A percentile compares a stretch with the other conserved stretches of the same genome.
Conservation (phyloP, 306 rosid species). For the Lathyrus sativus region DNA sequence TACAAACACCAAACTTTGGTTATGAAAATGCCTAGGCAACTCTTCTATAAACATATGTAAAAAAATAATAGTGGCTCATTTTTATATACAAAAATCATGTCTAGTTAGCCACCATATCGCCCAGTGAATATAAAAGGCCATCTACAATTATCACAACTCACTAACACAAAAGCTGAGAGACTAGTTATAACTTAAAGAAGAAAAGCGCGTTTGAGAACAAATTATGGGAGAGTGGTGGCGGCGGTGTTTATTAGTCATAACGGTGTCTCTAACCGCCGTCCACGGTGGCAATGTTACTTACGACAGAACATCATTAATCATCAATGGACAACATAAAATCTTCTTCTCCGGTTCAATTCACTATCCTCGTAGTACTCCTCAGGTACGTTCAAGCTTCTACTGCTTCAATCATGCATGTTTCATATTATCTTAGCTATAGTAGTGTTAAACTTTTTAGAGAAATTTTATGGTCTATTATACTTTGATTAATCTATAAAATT, state of each 20-base stretch:
- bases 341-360: conserved; percentile 87
- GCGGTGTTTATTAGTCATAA: conserved; percentile 33
- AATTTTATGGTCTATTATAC: no score
- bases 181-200: neutral
- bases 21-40: no score
- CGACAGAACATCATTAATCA: conserved; percentile 65
- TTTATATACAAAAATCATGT: neutral
- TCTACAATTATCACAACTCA: neutral
- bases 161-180: neutral
- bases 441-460: no score
- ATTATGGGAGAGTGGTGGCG: conserved; percentile 4
- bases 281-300: conserved; percentile 55
- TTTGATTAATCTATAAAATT: no score
- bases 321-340: conserved; percentile 59
- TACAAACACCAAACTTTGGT: no score
- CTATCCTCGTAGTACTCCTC: conserved; percentile 83
- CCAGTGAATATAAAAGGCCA: neutral
- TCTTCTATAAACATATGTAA: no score
- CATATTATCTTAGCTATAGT: no score
- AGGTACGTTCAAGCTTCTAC: conserved; percentile 42
- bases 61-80: no score
- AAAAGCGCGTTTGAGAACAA: neutral
- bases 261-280: conserved; percentile 22
- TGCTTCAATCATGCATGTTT: neutral
- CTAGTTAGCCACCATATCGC: neutral